A percentile compares a stretch with the other conserved stretches of the same genome.
Conservation (phyloP, 768 basidiomycete species). For the Rhodotorula paludigena region DNA sequence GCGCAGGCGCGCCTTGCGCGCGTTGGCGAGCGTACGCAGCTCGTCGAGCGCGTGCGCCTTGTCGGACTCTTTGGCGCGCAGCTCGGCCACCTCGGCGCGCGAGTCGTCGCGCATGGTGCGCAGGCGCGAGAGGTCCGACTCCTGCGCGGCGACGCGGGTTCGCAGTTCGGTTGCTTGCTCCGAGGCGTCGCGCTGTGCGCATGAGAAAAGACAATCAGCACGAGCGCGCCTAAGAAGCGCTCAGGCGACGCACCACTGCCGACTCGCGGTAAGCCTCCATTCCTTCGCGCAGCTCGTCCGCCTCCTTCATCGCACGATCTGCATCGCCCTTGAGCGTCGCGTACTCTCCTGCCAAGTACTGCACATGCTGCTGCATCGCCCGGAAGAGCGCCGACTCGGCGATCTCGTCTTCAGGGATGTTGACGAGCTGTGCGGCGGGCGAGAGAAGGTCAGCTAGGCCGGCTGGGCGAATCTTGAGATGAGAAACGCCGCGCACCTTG, state of each 20-base stretch:
- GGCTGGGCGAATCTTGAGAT: no score
- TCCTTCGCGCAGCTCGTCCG: constrained; percentile 40
- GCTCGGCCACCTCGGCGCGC: constrained; percentile 65
- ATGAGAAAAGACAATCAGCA: no score
- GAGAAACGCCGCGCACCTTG: constrained; percentile 52
- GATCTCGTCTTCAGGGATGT: constrained; percentile 52
- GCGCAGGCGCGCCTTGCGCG: constrained; percentile 63
- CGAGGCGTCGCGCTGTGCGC: constrained; percentile 46
- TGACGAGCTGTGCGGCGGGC: constrained; percentile 35
- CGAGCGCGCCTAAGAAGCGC: not conserved
- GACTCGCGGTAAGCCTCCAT: constrained; percentile 37
- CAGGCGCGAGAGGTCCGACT: constrained; percentile 48
- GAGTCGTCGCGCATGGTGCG: constrained; percentile 54
- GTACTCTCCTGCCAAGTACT: constrained; percentile 53
- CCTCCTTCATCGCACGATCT: constrained; percentile 41
- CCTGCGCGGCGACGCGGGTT: constrained; percentile 42
- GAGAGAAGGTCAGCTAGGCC: not conserved
- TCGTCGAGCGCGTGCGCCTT: constrained; percentile 62
- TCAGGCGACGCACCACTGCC: constrained; percentile 22
- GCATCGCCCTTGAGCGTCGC: constrained; percentile 51
- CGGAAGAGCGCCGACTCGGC: constrained; percentile 57
- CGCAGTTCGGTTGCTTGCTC: constrained; percentile 55
- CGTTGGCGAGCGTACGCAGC: constrained; percentile 61
- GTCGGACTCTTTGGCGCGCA: constrained; percentile 60
- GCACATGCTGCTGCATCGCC: constrained; percentile 56